phyloP scores from a whole-genome alignment of 192 early-diverging fungal species.

The Geosiphon pyriformis region DNA sequence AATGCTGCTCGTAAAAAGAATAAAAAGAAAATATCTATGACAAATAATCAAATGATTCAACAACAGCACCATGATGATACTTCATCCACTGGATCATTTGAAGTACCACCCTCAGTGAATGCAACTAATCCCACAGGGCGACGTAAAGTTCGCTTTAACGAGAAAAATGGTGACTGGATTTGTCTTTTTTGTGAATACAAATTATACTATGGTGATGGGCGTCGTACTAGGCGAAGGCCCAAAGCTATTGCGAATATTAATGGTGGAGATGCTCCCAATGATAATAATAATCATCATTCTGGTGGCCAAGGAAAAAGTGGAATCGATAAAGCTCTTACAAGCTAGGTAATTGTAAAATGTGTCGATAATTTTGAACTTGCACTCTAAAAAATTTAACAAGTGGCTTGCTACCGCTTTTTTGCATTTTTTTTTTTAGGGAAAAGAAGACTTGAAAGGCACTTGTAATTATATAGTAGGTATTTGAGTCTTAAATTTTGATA shows the following conservation, averaged over 20 bases:
- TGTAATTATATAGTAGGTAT: too few relatives aligned
- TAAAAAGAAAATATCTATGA: constrained; percentile 14
- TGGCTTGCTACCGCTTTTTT: too few relatives aligned
- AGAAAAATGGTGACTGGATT: constrained; percentile 26
- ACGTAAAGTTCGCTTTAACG: constrained; percentile 15
- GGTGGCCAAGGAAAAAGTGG: not conserved
- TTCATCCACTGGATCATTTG: constrained; percentile 22
- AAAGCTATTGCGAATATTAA: not conserved
- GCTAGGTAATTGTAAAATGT: too few relatives aligned
- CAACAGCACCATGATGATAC: constrained; percentile 20
- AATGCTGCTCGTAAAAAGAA: constrained; percentile 24
- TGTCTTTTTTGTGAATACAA: constrained; percentile 26
- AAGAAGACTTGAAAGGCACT: too few relatives aligned
- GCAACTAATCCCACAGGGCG: not conserved
- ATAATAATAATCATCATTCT: not conserved
- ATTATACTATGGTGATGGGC: constrained; percentile 23
- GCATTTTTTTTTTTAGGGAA: too few relatives aligned
- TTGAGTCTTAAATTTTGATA: too few relatives aligned
- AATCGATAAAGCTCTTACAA: not conserved
- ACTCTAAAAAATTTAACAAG: too few relatives aligned
- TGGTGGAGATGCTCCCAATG: constrained; percentile 5
- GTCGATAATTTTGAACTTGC: too few relatives aligned
- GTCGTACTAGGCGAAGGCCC: not conserved
- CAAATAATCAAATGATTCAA: not conserved
- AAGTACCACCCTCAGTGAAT: constrained; percentile 4